phyloP scores from a whole-genome alignment of 129 eudicot species.

The Tagetes patula region DNA sequence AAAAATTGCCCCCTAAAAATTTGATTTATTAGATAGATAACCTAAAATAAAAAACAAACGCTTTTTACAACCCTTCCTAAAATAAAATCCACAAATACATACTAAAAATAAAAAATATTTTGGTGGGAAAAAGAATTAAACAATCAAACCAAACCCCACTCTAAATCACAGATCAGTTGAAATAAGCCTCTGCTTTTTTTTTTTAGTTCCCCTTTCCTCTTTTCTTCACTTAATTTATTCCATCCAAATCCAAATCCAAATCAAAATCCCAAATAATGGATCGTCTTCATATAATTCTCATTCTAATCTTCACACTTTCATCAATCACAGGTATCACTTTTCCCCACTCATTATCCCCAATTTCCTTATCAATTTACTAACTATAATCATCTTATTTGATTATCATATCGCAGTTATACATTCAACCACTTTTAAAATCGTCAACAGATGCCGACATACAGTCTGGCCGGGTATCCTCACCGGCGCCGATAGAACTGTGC shows the following conservation, averaged over 20 bases:
- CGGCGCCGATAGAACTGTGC: slow-evolving; percentile 55
- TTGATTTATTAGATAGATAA: too few species aligned
- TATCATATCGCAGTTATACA: slow-evolving; percentile 36
- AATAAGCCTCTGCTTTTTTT: background rate
- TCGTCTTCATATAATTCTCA: slow-evolving; percentile 31
- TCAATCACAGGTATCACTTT: slow-evolving; percentile 38
- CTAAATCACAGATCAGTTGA: background rate
- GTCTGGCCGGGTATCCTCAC: slow-evolving; percentile 92
- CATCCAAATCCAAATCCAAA: background rate
- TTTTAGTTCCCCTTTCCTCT: slow-evolving; percentile 13
- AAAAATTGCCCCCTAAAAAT: too few species aligned
- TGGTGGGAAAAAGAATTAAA: slow-evolving; percentile 24
- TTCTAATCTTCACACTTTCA: slow-evolving; percentile 26
- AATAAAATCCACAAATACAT: background rate
- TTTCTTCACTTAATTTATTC: slow-evolving; percentile 3
- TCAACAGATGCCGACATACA: slow-evolving; percentile 71
- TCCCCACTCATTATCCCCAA: background rate
- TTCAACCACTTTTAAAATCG: slow-evolving; percentile 63
- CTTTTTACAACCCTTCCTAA: too few species aligned
- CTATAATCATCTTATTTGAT: background rate
- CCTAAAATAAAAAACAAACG: too few species aligned
- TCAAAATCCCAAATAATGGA: slow-evolving; percentile 39
- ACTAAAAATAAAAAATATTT: background rate
- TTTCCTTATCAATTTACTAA: background rate
- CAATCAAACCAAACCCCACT: background rate